Conservation (phyloP, 2,329 filamentous ascomycete genomes). For the Xylariaceae sp. region DNA sequence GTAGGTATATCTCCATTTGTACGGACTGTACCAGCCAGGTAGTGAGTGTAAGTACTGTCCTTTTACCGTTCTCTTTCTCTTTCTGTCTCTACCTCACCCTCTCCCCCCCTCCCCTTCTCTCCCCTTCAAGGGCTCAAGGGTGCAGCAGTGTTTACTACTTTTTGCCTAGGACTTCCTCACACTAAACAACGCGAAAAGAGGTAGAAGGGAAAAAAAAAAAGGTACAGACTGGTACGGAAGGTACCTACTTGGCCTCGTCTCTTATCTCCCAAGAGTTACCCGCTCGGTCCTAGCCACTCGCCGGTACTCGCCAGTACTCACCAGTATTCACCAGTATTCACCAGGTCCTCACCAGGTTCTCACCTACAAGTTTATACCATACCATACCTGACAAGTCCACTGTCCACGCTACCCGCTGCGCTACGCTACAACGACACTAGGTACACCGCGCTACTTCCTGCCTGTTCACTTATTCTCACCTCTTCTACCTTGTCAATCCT, state of each 20-base stretch:
- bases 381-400: neutral
- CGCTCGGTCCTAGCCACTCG: neutral
- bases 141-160: neutral
- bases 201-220: no score
- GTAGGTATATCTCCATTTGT: neutral
- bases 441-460: no score
- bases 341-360: no score
- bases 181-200: no score
- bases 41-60: no score
- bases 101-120: no score
- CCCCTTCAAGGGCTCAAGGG: no score
- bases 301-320: neutral
- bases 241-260: neutral
- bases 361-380: neutral
- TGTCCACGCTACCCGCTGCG: neutral
- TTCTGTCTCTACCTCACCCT: no score
- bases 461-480: neutral
- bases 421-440: neutral
- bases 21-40: no score
- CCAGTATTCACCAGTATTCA: neutral
- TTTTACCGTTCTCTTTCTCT: no score
- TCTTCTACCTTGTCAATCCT: constrained; percentile 8
- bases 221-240: neutral
- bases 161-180: neutral
- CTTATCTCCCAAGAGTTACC: neutral